Conservation (phyloP, 257 asterid species). For the Leptodermis oblonga region DNA sequence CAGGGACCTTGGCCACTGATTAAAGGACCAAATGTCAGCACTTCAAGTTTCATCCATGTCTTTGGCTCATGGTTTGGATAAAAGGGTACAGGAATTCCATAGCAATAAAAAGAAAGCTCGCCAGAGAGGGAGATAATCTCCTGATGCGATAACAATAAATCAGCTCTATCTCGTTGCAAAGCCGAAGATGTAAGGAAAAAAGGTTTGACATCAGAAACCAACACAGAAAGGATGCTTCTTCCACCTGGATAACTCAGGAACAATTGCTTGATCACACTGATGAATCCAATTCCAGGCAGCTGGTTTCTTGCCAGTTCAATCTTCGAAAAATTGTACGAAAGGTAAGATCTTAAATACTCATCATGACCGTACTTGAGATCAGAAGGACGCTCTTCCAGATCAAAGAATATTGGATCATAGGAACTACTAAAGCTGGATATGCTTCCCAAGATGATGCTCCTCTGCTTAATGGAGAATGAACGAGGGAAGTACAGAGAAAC, state of each 20-base stretch:
- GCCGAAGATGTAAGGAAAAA: conserved; percentile 9
- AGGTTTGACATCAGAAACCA: neutral
- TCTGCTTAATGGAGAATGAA: conserved; percentile 15
- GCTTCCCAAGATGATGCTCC: conserved; percentile 17
- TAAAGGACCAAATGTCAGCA: conserved; percentile 21
- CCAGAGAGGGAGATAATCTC: conserved; percentile 1
- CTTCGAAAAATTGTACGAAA: conserved; percentile 15
- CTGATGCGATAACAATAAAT: neutral
- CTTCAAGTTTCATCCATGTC: conserved; percentile 11
- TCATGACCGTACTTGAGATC: neutral
- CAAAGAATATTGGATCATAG: conserved; percentile 6
- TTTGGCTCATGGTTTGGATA: neutral
- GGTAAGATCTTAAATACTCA: neutral
- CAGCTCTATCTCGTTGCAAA: neutral
- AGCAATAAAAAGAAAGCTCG: conserved; percentile 7
- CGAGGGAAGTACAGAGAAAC: conserved; percentile 16
- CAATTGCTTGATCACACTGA: neutral
- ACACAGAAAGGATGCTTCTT: conserved; percentile 1
- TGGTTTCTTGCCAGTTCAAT: conserved; percentile 5
- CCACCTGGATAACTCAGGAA: conserved; percentile 11
- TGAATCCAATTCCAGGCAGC: neutral
- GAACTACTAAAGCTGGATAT: conserved; percentile 10
- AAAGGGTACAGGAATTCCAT: neutral
- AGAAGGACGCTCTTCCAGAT: neutral
- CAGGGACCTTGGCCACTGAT: neutral